Conservation (phyloP, 768 basidiomycete genomes). For the Mycena pura region DNA sequence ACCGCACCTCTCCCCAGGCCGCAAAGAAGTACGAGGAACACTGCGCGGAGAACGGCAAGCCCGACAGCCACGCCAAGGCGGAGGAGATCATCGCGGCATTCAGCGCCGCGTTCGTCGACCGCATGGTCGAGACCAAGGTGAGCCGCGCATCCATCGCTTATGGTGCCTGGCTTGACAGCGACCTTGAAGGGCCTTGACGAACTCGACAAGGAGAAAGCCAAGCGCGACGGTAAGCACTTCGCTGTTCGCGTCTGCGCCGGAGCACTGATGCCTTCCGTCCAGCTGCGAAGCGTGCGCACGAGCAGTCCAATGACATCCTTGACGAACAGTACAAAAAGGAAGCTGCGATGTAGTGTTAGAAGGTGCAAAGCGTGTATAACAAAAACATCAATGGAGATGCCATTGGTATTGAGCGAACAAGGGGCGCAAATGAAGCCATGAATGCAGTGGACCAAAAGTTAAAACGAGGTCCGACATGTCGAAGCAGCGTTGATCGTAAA, state of each 20-base stretch:
- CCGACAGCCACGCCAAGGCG: slow-evolving; percentile 55
- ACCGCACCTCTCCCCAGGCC: slow-evolving; percentile 47
- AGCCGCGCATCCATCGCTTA: not conserved
- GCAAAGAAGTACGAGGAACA: slow-evolving; percentile 70
- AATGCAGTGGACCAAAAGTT: too few species aligned
- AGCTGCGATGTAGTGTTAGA: too few species aligned
- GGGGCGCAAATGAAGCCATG: too few species aligned
- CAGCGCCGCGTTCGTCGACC: slow-evolving; percentile 53
- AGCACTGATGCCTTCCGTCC: not conserved
- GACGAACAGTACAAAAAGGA: not conserved
- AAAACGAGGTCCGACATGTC: too few species aligned
- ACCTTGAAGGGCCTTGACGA: slow-evolving; percentile 11
- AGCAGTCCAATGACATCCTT: slow-evolving; percentile 7
- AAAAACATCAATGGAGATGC: too few species aligned
- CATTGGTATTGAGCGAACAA: too few species aligned
- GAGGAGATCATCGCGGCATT: slow-evolving; percentile 69
- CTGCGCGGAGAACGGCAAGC: slow-evolving; percentile 52
- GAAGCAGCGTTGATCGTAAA: too few species aligned
- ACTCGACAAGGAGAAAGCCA: slow-evolving; percentile 18
- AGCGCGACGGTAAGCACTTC: slow-evolving; percentile 16
- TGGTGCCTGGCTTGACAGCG: not conserved
- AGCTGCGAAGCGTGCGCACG: slow-evolving; percentile 14
- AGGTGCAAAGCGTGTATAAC: too few species aligned
- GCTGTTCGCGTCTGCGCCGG: not conserved
- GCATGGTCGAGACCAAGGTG: slow-evolving; percentile 25